phyloP scores from a whole-genome alignment of 257 asterid genomes.

The Nicotiana undulata region DNA sequence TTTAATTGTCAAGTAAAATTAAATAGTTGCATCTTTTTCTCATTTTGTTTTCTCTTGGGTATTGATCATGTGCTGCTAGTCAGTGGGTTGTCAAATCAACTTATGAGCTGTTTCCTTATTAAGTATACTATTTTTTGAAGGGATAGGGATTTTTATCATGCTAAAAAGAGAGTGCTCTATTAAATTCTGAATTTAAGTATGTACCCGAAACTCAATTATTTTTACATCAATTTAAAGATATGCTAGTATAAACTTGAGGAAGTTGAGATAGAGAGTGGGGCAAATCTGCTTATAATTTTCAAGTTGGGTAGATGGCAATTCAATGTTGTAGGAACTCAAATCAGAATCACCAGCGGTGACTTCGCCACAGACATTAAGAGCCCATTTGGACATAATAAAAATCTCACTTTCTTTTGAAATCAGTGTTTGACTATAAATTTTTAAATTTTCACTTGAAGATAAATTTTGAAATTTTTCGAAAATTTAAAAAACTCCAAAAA shows the following conservation, averaged over 20 bases:
- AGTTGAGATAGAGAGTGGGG: not conserved
- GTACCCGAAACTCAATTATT: not conserved
- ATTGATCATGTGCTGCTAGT: conserved; percentile 2
- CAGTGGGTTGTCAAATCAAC: conserved; percentile 8
- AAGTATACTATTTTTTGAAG: not conserved
- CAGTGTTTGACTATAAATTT: too few relatives aligned
- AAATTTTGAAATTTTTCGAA: too few relatives aligned
- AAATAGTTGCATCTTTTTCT: not conserved
- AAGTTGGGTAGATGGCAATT: not conserved
- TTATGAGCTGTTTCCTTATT: not conserved
- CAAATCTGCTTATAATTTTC: not conserved
- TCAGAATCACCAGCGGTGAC: not conserved
- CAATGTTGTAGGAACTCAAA: conserved; percentile 1
- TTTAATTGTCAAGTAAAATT: not conserved
- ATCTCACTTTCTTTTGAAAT: too few relatives aligned
- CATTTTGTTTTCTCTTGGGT: not conserved
- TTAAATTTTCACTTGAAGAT: too few relatives aligned
- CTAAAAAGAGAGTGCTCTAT: not conserved
- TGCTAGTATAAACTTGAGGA: not conserved
- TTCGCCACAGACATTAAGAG: not conserved
- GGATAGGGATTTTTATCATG: not conserved
- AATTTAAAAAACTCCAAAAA: too few relatives aligned
- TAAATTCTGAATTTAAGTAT: not conserved
- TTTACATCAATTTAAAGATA: not conserved
- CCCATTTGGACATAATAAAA: too few relatives aligned